A percentile compares a stretch with the other conserved stretches of the same genome.
These are phyloP conservation scores for Salix arbutifolia DNA, from an alignment of 345 rosid genomes.

Conservation along the genomic window DNA sequence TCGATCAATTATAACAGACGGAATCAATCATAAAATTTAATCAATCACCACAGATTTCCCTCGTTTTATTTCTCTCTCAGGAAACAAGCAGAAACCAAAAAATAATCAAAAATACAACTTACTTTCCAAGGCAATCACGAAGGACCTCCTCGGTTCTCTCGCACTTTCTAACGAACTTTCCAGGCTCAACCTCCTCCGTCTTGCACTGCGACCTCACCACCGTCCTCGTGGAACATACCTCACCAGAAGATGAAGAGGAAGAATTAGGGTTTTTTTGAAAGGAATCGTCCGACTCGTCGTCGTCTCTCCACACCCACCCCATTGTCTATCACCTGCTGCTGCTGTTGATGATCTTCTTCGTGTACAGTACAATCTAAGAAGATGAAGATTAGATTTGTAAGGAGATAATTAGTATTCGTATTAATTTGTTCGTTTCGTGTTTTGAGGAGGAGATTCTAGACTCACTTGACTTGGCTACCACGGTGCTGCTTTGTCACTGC, in stretches of 20 bases:
- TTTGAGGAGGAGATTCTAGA: neutral
- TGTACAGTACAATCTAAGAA: too few relatives aligned
- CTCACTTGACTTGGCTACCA: neutral
- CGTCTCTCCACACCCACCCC: conserved; percentile 35
- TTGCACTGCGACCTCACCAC: conserved; percentile 64
- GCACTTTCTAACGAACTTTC: conserved; percentile 78
- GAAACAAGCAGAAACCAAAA: neutral
- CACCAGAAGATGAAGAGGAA: conserved; percentile 9
- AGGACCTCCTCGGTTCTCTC: conserved; percentile 75
- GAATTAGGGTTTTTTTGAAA: neutral
- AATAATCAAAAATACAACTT: neutral
- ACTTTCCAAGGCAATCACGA: conserved; percentile 74
- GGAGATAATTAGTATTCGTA: too few relatives aligned
- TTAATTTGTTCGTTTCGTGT: neutral
- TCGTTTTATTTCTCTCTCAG: neutral
- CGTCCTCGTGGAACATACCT: conserved; percentile 55
- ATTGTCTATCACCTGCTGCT: neutral
- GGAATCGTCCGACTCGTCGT: neutral
- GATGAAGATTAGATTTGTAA: neutral
- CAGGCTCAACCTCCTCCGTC: conserved; percentile 91
- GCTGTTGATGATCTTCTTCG: neutral
- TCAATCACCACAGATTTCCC: neutral
- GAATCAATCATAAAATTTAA: neutral
- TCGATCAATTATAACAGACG: neutral
- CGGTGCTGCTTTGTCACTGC: neutral